phyloP scores from a whole-genome alignment of 352 stramenopile species.

The Stephanocyclus meneghinianus region DNA sequence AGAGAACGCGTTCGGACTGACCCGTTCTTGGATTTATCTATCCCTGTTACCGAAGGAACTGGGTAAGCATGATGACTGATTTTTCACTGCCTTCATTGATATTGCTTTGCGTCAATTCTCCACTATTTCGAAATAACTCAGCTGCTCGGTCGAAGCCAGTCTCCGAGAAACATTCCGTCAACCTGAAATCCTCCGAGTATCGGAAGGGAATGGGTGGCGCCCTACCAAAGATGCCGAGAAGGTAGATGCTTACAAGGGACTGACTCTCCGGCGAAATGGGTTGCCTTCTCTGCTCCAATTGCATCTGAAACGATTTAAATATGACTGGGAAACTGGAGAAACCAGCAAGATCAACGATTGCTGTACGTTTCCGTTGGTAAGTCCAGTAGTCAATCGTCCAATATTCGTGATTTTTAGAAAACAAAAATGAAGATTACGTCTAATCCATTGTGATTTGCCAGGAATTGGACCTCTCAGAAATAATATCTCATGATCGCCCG shows the following conservation, averaged over 20 bases:
- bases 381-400: neutral
- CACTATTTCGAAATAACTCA: neutral
- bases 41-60: conserved; percentile 54
- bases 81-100: conserved; percentile 3
- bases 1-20: conserved; percentile 64
- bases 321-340: conserved; percentile 73
- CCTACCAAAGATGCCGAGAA: conserved; percentile 77
- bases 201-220: conserved; percentile 79
- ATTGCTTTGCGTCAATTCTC: conserved; percentile 10
- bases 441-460: conserved; percentile 3
- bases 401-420: neutral
- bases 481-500: conserved; percentile 29
- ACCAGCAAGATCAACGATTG: conserved; percentile 73
- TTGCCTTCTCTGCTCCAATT: conserved; percentile 74
- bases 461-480: conserved; percentile 55
- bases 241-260: conserved; percentile 76
- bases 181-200: conserved; percentile 66
- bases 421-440: neutral
- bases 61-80: conserved; percentile 8
- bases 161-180: conserved; percentile 61
- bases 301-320: conserved; percentile 79
- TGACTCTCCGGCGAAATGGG: conserved; percentile 50
- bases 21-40: conserved; percentile 76
- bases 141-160: conserved; percentile 46
- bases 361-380: conserved; percentile 57